phyloP scores from a whole-genome alignment of 768 basidiomycete species.

The Cubamyces lactineus region DNA sequence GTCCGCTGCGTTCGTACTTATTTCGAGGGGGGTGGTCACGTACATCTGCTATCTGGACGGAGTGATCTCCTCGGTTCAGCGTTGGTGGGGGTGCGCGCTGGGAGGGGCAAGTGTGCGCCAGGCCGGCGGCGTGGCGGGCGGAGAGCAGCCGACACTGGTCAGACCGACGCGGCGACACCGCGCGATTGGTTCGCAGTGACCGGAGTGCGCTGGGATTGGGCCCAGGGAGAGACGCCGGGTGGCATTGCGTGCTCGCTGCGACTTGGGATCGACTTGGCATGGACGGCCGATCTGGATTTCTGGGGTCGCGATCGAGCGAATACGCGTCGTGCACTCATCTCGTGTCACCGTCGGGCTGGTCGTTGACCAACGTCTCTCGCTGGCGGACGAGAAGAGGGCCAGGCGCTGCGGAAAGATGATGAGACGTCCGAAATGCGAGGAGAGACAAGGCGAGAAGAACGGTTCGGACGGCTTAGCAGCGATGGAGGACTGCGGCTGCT shows the following conservation, averaged over 20 bases:
- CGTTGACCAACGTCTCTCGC: too few relatives aligned
- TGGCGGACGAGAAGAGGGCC: neutral
- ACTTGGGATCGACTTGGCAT: constrained; percentile 4
- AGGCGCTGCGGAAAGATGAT: neutral
- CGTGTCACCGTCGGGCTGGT: too few relatives aligned
- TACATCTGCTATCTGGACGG: constrained; percentile 5
- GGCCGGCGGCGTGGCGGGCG: neutral
- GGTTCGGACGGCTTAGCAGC: neutral
- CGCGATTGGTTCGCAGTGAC: neutral
- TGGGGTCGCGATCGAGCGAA: neutral
- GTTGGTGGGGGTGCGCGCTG: neutral
- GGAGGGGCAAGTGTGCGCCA: neutral
- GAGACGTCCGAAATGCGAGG: neutral
- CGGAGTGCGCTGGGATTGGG: neutral
- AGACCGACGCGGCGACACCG: neutral
- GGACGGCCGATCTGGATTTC: neutral
- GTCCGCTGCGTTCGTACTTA: neutral
- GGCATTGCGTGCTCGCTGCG: neutral
- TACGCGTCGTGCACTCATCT: neutral
- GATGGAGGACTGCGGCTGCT: neutral
- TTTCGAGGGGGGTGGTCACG: neutral
- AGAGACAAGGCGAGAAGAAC: neutral
- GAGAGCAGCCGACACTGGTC: neutral
- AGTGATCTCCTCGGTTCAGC: neutral
- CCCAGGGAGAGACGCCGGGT: neutral